Evolutionary conservation across 169 alveolate genomes (phyloP), one percentile per base, ranked within the genome.

Genomic region (Miamiensis avidus): DNA sequence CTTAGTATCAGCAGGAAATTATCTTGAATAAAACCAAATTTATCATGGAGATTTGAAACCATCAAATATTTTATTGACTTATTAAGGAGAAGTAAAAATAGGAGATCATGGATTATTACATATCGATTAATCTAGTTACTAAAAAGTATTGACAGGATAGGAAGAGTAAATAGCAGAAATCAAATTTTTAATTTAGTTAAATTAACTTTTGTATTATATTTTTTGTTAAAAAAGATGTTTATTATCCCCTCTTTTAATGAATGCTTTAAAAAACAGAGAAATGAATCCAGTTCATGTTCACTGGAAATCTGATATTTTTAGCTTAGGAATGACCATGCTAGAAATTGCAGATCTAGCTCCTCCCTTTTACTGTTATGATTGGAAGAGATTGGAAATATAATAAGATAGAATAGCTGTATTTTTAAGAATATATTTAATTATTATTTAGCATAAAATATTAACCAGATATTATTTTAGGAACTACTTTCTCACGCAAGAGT

Each of bases 31-130:
- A 33, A 77, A 77, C 33, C 31, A 77, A 77, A 31, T 77, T 0
- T 77, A 77, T 33, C 82, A 77, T 27, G 82, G 82, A 25, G 82
- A 77, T 33, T 33, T 77, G n/a, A 64, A 69, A 6, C 82, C 82
- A 1, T n/a, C 74, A 0, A 77, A 30, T 31, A 77, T 77, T 26
- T n/a, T 77, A 0, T 69, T 77, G 28, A 77, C 82, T 6, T 72
- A 64, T 25, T 65, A 77, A 77, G 82, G 82, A 16, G 25, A 77
- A 27, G 82, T 77, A 32, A 77, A 77, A 33, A 77, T 77, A 28
- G 82, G 74, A 6, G 82, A 77, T 33, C 72, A 30, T 77, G 65
- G 74, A 1, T 32, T 77, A 6, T 33, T 77, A 30, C 65, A 33
- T 34, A 31, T 72, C n/a, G 74, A 77, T 1, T 31, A 77, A 33